These are phyloP conservation scores for Neonectria coccinea DNA, from an alignment of 2,329 filamentous ascomycete genomes.

Conservation along the genomic window DNA sequence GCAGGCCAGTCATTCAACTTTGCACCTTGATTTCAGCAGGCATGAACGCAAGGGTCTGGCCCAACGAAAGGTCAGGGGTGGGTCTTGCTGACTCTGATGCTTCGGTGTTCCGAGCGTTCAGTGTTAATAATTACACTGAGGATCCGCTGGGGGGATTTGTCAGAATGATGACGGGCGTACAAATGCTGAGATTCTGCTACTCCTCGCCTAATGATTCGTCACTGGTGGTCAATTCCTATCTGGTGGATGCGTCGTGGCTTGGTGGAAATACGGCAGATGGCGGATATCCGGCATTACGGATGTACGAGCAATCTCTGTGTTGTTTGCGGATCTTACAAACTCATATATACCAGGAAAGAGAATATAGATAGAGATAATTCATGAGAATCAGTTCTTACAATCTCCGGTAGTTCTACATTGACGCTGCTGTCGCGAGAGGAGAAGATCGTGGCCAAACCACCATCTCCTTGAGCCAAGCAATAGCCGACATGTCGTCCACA, in stretches of 20 bases:
- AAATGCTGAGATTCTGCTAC: constrained; percentile 3
- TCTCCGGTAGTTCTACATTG: background rate
- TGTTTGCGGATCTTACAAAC: constrained; percentile 4
- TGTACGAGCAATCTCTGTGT: constrained; percentile 7
- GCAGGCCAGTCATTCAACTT: constrained; percentile 44
- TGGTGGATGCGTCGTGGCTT: constrained; percentile 25
- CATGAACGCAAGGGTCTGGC: background rate
- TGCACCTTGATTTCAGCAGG: constrained; percentile 26
- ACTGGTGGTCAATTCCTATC: constrained; percentile 3
- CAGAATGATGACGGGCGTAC: constrained; percentile 10
- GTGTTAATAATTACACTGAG: constrained; percentile 20
- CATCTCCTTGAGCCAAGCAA: background rate
- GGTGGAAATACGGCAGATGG: constrained; percentile 27
- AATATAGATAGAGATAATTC: constrained; percentile 5
- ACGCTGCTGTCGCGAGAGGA: background rate
- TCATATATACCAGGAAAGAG: constrained; percentile 13
- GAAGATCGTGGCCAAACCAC: background rate
- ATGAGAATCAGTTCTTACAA: constrained; percentile 4
- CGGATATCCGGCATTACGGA: constrained; percentile 30
- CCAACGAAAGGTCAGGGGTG: constrained; percentile 8
- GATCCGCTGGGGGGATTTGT: constrained; percentile 14
- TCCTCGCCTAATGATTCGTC: constrained; percentile 20
- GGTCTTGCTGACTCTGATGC: constrained; percentile 8
- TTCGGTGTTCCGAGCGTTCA: constrained; percentile 8
- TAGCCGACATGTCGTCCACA: constrained; percentile 20